Base-by-base conservation (phyloP, 1,284 basidiomycete genomes). In the Sutorius eximius region DNA sequence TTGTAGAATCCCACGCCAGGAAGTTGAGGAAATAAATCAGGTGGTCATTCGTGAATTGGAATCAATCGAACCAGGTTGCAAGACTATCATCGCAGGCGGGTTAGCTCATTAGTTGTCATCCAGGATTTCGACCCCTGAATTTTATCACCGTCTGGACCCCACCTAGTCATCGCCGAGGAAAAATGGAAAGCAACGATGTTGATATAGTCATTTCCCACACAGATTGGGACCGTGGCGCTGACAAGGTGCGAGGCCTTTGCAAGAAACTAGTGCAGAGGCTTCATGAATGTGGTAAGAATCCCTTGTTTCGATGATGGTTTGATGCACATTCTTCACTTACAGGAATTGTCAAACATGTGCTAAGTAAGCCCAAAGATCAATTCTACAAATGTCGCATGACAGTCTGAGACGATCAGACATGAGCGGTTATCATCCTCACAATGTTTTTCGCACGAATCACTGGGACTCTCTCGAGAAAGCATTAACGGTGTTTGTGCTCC, bases 141-240 rank as follows among this genome's bases (percentile, higher is more conserved):
- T 24, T 3, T 18, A n/a, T 37, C 32, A 22, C n/a, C 44, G 7
- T 52, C 30, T 9, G 41, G 16, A 34, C 20, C 29, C 44, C 20
- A 12, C 40, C 20, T 41, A 91, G 91, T 4, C 89, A 91, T 68
- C 79, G 91, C 40, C 74, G 91, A 52, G 91, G 91, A 6, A 93
- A 93, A 67, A 63, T 66, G 0, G 70, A 80, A 52, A 87, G 85
- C 64, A 89, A 86, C 59, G 91, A 93, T 63, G 82, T 91, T 24
- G 91, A 93, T 63, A 86, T 93, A 52, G 78, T 93, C 6, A 85
- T 91, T 61, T 87, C 85, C 22, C 87, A 91, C 65, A 74, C 79
- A 0, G 76, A 85, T 56, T 63, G 73, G 51, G 59, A 69, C 44
- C 67, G 62, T 7, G 78, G 76, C 36, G 66, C 68, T 8, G 70